These are phyloP conservation scores for Trametes polyzona DNA, from an alignment of 1,284 basidiomycete species.

Conservation along the genomic window DNA sequence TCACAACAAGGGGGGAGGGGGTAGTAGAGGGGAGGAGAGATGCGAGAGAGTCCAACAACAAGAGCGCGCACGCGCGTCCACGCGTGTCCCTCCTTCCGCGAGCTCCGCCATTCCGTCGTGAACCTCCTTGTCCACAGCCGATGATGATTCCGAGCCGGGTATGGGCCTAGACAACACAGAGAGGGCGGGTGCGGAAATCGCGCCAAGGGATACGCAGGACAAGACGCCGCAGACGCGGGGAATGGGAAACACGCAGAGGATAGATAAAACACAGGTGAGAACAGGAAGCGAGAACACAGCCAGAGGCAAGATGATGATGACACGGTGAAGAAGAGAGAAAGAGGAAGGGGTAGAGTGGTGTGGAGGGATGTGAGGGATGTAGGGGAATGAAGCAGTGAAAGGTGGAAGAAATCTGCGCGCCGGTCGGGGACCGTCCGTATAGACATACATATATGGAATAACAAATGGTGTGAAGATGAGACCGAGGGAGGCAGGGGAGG, in stretches of 20 bases:
- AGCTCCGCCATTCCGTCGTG: too few relatives aligned
- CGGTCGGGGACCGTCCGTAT: conserved; percentile 21
- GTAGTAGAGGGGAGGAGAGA: not conserved
- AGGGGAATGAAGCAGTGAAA: conserved; percentile 10
- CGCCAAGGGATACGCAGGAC: not conserved
- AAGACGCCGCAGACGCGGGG: conserved; percentile 7
- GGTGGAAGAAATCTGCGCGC: conserved; percentile 10
- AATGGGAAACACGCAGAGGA: conserved; percentile 13
- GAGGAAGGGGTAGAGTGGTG: too few relatives aligned
- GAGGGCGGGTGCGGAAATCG: not conserved
- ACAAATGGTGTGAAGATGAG: conserved; percentile 24
- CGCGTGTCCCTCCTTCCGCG: conserved; percentile 9
- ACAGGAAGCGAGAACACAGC: not conserved
- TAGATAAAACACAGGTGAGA: conserved; percentile 17
- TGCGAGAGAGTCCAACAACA: not conserved
- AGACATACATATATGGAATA: conserved; percentile 26
- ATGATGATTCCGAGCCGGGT: conserved; percentile 9
- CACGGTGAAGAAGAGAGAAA: conserved; percentile 1
- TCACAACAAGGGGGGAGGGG: conserved; percentile 6
- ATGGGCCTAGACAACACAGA: not conserved
- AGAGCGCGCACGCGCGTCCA: not conserved
- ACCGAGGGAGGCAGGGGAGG: not conserved
- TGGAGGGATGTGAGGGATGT: conserved; percentile 11
- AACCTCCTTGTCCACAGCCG: conserved; percentile 1
- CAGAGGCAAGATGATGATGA: conserved; percentile 2